Evolutionary conservation across 1,139 yeast genomes (phyloP).

Genomic region (Yamadazyma blattariae): DNA sequence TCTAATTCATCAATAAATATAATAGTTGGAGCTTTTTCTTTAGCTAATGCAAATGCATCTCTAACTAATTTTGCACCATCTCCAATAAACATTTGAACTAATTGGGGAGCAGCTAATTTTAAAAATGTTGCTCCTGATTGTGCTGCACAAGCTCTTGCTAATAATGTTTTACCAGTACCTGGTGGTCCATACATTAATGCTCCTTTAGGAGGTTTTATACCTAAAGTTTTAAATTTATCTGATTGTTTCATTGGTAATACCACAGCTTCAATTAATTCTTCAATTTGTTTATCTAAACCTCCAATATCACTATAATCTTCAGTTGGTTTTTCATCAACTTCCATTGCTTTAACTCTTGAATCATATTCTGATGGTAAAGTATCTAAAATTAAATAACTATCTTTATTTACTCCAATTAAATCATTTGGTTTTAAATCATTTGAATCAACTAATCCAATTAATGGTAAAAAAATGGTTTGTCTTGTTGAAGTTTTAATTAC

Average conservation of each 20-base stretch:
- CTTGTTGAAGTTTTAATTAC: constrained; percentile 96
- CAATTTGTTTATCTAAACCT: constrained; percentile 96
- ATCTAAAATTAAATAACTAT: constrained; percentile 88
- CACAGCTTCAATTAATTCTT: constrained; percentile 95
- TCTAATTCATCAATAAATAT: constrained; percentile 97
- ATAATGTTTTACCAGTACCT: constrained; percentile 95
- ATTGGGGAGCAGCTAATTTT: constrained; percentile 96
- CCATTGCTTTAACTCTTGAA: constrained; percentile 98
- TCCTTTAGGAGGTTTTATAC: constrained; percentile 97
- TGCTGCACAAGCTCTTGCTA: constrained; percentile 99
- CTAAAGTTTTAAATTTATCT: constrained; percentile 87
- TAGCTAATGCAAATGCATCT: constrained; percentile 98
- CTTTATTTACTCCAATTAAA: constrained; percentile 96
- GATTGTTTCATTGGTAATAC: constrained; percentile 98
- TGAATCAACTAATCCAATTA: constrained; percentile 93
- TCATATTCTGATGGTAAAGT: constrained; percentile 97
- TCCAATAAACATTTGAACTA: constrained; percentile 98
- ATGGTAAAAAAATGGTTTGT: constrained; percentile 94
- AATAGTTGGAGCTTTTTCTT: constrained; percentile 97
- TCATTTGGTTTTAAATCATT: constrained; percentile 89
- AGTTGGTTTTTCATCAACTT: constrained; percentile 96
- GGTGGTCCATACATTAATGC: constrained; percentile 99
- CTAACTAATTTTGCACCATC: constrained; percentile 98
- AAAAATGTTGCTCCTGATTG: constrained; percentile 98
- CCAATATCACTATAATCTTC: constrained; percentile 97